A percentile compares a stretch with the other conserved stretches of the same genome.
Evolutionary conservation across 176 grass and related monocot genomes (phyloP).

Genomic region (Areca catechu): DNA sequence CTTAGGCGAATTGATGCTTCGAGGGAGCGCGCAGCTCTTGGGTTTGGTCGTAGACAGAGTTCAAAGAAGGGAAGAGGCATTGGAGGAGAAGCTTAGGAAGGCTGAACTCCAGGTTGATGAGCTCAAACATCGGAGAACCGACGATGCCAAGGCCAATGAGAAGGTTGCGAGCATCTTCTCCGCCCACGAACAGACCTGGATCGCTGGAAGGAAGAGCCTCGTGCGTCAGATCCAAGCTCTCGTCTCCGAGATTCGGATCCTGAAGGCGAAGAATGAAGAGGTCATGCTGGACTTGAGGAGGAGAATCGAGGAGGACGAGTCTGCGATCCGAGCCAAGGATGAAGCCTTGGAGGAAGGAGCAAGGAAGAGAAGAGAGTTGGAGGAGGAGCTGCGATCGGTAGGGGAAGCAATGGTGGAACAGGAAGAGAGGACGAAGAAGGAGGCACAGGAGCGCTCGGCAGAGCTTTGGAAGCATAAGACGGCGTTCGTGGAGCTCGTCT

Average conservation of each 20-base stretch:
- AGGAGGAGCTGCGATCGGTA: constrained; percentile 31
- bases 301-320: constrained; percentile 36
- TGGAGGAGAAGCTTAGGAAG: constrained; percentile 32
- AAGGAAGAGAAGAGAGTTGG: constrained; percentile 19
- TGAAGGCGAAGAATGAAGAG: constrained; percentile 36
- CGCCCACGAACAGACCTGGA: constrained; percentile 61
- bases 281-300: constrained; percentile 23
- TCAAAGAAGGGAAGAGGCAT: neutral
- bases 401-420: constrained; percentile 25
- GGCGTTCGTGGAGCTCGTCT: constrained; percentile 58
- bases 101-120: constrained; percentile 32
- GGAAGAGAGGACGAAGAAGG: constrained; percentile 26
- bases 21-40: constrained; percentile 27
- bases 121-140: constrained; percentile 34
- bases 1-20: constrained; percentile 16
- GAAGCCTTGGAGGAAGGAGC: constrained; percentile 39
- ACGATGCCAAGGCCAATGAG: constrained; percentile 80
- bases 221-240: constrained; percentile 49
- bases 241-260: constrained; percentile 31
- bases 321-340: constrained; percentile 22
- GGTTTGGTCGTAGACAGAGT: constrained; percentile 22
- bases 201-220: constrained; percentile 42
- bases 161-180: constrained; percentile 73
- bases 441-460: constrained; percentile 32
- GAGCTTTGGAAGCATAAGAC: constrained; percentile 71